Conservation (phyloP, 371 early-diverging fungal genomes). For the Haplosporangium sp. region DNA sequence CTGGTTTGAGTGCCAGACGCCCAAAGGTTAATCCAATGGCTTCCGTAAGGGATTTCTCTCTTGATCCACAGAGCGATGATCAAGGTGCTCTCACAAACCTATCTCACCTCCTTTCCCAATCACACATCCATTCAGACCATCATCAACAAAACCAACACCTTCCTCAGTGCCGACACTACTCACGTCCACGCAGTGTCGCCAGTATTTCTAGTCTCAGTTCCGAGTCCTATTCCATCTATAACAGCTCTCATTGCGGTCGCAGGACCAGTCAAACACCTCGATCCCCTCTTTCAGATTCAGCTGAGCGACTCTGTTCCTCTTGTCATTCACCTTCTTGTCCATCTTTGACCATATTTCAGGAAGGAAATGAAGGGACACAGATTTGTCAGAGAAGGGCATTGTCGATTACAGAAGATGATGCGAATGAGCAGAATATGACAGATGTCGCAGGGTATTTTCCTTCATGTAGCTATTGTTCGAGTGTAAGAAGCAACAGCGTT, state of each 20-base stretch:
- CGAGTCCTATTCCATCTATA: conserved; percentile 14
- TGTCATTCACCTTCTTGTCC: conserved; percentile 10
- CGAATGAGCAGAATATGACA: conserved; percentile 8
- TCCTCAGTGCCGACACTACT: conserved; percentile 6
- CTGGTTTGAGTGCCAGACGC: conserved; percentile 7
- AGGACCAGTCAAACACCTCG: conserved; percentile 22
- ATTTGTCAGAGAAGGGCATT: not conserved
- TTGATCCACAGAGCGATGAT: conserved; percentile 8
- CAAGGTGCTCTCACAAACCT: conserved; percentile 16
- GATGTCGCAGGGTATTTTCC: conserved; percentile 5
- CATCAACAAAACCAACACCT: conserved; percentile 4
- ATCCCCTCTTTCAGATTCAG: conserved; percentile 9
- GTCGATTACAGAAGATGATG: conserved; percentile 1
- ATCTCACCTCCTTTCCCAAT: conserved; percentile 17
- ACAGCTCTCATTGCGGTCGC: not conserved
- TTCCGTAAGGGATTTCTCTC: not conserved
- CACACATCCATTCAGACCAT: conserved; percentile 1
- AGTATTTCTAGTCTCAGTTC: conserved; percentile 24
- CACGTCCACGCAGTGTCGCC: conserved; percentile 28
- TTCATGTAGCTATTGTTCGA: conserved; percentile 31
- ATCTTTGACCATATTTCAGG: conserved; percentile 5
- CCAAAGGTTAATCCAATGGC: conserved; percentile 38
- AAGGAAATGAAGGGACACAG: not conserved
- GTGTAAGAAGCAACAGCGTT: conserved; percentile 30
- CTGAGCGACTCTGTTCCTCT: not conserved